Conservation (phyloP, 2,329 filamentous ascomycete genomes). For the Cordyceps pruinosa region DNA sequence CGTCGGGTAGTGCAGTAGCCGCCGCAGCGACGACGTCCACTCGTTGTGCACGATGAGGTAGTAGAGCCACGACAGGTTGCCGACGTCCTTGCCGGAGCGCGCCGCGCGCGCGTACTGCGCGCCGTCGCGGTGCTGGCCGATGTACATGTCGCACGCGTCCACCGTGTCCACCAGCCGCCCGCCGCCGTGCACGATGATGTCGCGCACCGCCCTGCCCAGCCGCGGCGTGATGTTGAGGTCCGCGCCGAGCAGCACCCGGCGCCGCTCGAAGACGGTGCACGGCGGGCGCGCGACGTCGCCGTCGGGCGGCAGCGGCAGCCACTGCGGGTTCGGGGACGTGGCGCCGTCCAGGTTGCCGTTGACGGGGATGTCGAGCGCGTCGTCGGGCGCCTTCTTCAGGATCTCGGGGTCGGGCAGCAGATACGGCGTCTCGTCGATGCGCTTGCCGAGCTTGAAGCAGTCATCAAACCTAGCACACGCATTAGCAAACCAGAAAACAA, state of each 20-base stretch:
- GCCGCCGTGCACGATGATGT: slow-evolving; percentile 64
- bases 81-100: slow-evolving; percentile 72
- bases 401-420: slow-evolving; percentile 79
- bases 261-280: slow-evolving; percentile 70
- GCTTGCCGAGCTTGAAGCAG: slow-evolving; percentile 85
- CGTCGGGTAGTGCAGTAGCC: slow-evolving; percentile 84
- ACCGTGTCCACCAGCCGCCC: slow-evolving; percentile 61
- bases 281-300: slow-evolving; percentile 38
- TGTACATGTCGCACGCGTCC: slow-evolving; percentile 69
- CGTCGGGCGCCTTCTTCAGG: slow-evolving; percentile 51
- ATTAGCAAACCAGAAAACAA: background rate
- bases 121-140: slow-evolving; percentile 83
- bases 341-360: slow-evolving; percentile 62
- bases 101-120: slow-evolving; percentile 70
- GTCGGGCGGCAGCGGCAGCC: slow-evolving; percentile 37
- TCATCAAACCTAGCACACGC: slow-evolving; percentile 74
- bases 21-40: slow-evolving; percentile 79
- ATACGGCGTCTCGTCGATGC: slow-evolving; percentile 85
- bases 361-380: slow-evolving; percentile 47
- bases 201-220: slow-evolving; percentile 59
- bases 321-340: slow-evolving; percentile 41
- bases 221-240: slow-evolving; percentile 67
- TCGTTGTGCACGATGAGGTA: slow-evolving; percentile 81
- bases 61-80: slow-evolving; percentile 91
- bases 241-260: slow-evolving; percentile 66